Percentiles rank a stretch among this genome's conserved stretches.
phyloP scores from a whole-genome alignment of 2,329 filamentous ascomycete genomes.

The Colletotrichum siamense region DNA sequence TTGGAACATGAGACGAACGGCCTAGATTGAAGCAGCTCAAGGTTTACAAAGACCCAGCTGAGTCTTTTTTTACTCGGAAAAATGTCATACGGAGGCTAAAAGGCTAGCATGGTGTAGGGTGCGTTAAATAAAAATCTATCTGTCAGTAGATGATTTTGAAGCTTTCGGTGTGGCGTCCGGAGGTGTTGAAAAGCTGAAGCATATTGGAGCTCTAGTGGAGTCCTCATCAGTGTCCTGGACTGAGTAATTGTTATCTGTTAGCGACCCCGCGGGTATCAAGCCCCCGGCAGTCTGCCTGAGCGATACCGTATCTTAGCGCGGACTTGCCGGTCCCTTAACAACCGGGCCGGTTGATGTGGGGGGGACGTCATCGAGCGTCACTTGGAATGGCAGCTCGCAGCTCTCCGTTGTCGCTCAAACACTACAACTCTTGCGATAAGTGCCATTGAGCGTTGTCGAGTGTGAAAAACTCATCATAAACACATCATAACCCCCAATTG shows the following conservation, averaged over 20 bases:
- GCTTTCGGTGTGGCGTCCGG: too few species aligned
- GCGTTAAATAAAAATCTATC: accelerated
- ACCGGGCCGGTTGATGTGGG: slow-evolving; percentile 19
- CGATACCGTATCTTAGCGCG: neutral
- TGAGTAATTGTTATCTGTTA: neutral
- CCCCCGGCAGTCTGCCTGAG: neutral
- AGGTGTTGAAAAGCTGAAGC: neutral
- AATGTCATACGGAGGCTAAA: neutral
- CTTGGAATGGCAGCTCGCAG: neutral
- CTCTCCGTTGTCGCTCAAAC: slow-evolving; percentile 16
- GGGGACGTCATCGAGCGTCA: slow-evolving; percentile 20
- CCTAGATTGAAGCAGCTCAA: neutral
- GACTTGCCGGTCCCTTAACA: slow-evolving; percentile 1
- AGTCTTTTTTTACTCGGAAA: neutral
- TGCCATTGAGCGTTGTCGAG: neutral
- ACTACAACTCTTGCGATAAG: neutral
- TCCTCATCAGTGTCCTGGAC: neutral
- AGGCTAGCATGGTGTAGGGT: neutral
- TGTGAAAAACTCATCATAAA: neutral
- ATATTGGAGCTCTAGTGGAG: neutral
- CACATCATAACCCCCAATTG: neutral
- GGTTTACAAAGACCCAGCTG: neutral
- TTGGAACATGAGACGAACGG: neutral
- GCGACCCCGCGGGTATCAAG: neutral
- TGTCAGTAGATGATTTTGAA: neutral